Base-by-base conservation (phyloP, 306 rosid genomes). In the Vicia faba region DNA sequence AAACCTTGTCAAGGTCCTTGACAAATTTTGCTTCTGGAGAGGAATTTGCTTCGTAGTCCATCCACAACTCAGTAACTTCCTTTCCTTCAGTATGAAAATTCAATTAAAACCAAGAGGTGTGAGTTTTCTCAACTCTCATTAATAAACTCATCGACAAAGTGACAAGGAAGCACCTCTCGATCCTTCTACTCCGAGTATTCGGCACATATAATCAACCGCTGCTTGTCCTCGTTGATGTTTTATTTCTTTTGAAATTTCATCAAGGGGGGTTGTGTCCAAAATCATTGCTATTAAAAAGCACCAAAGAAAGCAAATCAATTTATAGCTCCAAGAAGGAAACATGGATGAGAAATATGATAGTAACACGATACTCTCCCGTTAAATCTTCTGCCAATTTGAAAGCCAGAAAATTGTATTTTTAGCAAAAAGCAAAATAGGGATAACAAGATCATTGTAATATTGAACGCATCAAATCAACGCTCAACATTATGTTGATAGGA, bases 181-280 rank as follows among this genome's bases (percentile, higher is more conserved):
- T 59, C 96, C 97, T 66, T 93, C 98, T 55, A 87, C 98, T 55
- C 98, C 97, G 19, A 93, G 88, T 68, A 93, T 72, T 75, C 82
- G 75, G 84, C 98, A 93, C 97, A 89, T 88, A 73, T 83, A 83
- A 51, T 89, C 88, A 26, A 89, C 50, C 49, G 98, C 98, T 66
- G 80, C 91, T 66, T 59, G 82, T 75, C 88, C 98, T 48, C 80
- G 79, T 53, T 72, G 76, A 61, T 72, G 80, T 78, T 88, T 89
- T 72, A 89, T 97, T n/a, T 3, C 73, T 80, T 93, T 12, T 95
- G 57, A 45, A 93, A n/a, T n/a, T n/a, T n/a, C n/a, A n/a, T n/a
- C 96, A 5, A 75, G 4, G 13, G 95, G 97, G 6, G 88, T 83
- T 57, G 88, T 93, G 78, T 89, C 98, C 79, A 96, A 96, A 73